Evolutionary conservation across 1,284 basidiomycete species (phyloP).

Genomic region (Ustilago esculenta): DNA sequence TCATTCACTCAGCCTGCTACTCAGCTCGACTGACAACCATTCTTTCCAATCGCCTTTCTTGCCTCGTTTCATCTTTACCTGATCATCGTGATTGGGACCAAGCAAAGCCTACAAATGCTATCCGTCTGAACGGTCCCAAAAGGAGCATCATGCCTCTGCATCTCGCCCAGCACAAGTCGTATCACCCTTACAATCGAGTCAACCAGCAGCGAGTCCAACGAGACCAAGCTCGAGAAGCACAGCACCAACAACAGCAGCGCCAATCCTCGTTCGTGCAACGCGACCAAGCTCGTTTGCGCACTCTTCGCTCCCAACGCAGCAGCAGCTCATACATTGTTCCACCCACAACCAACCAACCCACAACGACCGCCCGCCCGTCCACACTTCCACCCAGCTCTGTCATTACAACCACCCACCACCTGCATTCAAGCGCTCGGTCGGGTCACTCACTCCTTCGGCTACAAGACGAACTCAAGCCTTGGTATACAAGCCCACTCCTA

Average conservation of each 20-base stretch:
- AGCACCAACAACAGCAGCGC: constrained; percentile 9
- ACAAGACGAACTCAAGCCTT: constrained; percentile 53
- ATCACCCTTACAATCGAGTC: constrained; percentile 18
- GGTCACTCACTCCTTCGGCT: constrained; percentile 25
- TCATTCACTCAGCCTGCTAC: background rate
- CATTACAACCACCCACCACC: too few relatives aligned
- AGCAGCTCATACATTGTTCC: background rate
- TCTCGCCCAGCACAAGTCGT: constrained; percentile 27
- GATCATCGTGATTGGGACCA: too few relatives aligned
- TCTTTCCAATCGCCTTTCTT: too few relatives aligned
- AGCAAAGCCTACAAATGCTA: background rate
- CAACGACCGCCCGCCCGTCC: too few relatives aligned
- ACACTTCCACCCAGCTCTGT: background rate
- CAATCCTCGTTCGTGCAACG: constrained; percentile 9
- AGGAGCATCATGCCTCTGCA: constrained; percentile 28
- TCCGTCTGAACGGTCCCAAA: too few relatives aligned
- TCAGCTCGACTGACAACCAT: too few relatives aligned
- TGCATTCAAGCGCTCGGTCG: background rate
- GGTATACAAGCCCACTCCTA: constrained; percentile 50
- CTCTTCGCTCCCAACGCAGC: constrained; percentile 7
- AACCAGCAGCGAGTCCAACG: constrained; percentile 5
- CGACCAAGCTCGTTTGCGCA: constrained; percentile 16
- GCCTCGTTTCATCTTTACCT: too few relatives aligned
- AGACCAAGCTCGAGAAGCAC: constrained; percentile 6
- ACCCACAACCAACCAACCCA: background rate